Base-by-base conservation (phyloP, 208 protist genomes). In the Vickermania spadyakhi region DNA sequence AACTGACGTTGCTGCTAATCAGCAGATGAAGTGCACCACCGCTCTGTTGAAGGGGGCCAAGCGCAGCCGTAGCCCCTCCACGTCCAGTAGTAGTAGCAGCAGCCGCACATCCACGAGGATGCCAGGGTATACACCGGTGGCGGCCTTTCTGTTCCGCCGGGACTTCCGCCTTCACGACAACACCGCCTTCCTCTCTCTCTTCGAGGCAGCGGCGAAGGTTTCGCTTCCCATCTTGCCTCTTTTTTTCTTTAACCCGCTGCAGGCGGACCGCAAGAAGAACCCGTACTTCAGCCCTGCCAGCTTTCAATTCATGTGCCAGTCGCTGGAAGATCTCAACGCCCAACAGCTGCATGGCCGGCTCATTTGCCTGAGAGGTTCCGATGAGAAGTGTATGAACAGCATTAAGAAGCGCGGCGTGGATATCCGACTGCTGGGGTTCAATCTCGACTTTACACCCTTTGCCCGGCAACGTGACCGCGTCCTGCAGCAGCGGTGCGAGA, bases 231-330 rank as follows among this genome's bases (percentile, higher is more conserved):
- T 91, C 4, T 60, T 91, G 13, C 78, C 81, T 5, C 68, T 80
- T 52, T 91, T 91, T 58, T 86, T 88, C 64, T 88, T 91, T 68
- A 88, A 91, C 62, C 80, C 84, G 0, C 29, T 68, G 30, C 81
- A 91, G 64, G 75, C 69, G 60, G 75, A 84, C 56, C 64, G 69
- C 62, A 57, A 56, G 22, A 64, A 68, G 18, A 91, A 91, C 58
- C 30, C 70, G 31, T 91, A 91, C 70, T 91, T 86, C 62, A 73
- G 81, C 28, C 70, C 73, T 2, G 70, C 71, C 26, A 84, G 74
- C 62, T 79, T 91, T 31, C 70, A 86, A 51, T 88, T 91, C 23
- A 61, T 91, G 58, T 86, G 71, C 50, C 75, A 83, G 52, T 78
- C 78, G 2, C 70, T 91, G 2, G 59, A 58, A 0, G 77, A 91